Conservation (phyloP, 345 rosid species). For the Brassica incana region DNA sequence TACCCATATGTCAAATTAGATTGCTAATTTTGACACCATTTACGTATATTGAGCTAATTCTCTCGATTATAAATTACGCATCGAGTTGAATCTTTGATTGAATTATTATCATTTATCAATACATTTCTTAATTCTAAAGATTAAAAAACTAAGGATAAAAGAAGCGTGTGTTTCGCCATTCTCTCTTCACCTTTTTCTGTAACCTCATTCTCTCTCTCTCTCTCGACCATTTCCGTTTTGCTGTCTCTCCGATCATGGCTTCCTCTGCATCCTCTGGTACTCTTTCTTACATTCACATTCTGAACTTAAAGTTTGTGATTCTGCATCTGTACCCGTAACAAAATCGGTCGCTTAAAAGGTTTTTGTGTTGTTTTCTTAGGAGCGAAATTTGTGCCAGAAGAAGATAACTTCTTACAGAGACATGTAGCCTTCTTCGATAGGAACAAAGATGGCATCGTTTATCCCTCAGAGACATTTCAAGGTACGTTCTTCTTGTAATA, state of each 20-base stretch:
- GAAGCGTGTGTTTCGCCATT: constrained; percentile 24
- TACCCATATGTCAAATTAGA: too few relatives aligned
- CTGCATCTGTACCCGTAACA: not conserved
- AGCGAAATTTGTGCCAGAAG: constrained; percentile 39
- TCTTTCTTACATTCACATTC: not conserved
- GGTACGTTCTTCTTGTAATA: constrained; percentile 38
- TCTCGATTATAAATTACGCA: not conserved
- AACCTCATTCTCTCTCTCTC: not conserved
- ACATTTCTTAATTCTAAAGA: not conserved
- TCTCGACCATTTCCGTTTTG: not conserved
- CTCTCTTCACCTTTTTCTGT: constrained; percentile 12
- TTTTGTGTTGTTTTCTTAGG: constrained; percentile 3
- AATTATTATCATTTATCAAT: not conserved
- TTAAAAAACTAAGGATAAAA: not conserved
- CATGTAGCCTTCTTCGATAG: constrained; percentile 83
- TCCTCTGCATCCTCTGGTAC: constrained; percentile 29
- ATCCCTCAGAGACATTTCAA: constrained; percentile 79
- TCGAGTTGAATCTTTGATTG: not conserved
- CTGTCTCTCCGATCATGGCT: constrained; percentile 25
- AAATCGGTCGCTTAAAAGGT: not conserved
- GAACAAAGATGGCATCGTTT: constrained; percentile 71
- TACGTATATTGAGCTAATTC: not conserved
- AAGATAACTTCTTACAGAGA: constrained; percentile 57
- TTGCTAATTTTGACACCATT: too few relatives aligned
- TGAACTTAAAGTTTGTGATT: not conserved